phyloP scores from a whole-genome alignment of 2,329 filamentous ascomycete genomes.

The Xylaria digitata region DNA sequence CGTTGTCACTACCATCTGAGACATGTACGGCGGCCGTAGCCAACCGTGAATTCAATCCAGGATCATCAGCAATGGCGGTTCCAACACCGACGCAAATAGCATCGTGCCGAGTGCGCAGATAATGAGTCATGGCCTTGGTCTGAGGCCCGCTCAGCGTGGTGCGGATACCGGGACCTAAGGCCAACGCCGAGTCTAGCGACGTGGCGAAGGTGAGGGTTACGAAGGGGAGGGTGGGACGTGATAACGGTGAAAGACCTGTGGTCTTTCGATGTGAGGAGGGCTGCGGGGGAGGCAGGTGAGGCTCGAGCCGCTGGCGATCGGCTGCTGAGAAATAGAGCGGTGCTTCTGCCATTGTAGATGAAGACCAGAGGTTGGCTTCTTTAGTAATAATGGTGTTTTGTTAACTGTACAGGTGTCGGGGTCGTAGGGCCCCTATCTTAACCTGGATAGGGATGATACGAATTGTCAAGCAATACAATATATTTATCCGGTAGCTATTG shows the following conservation, averaged over 20 bases:
- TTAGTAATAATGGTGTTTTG: too few species aligned
- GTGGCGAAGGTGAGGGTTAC: slow-evolving; percentile 91
- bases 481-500: too few species aligned
- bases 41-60: slow-evolving; percentile 84
- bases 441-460: too few species aligned
- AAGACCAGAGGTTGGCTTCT: too few species aligned
- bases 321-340: slow-evolving; percentile 46
- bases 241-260: slow-evolving; percentile 3
- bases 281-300: slow-evolving; percentile 46
- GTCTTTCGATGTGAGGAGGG: slow-evolving; percentile 1
- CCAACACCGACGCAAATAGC: slow-evolving; percentile 88
- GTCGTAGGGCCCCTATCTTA: too few species aligned
- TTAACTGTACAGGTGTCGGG: neutral
- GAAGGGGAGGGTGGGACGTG: slow-evolving; percentile 40
- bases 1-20: slow-evolving; percentile 29
- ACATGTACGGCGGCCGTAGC: slow-evolving; percentile 57
- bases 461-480: too few species aligned
- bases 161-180: slow-evolving; percentile 80
- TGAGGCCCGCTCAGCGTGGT: slow-evolving; percentile 84
- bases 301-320: slow-evolving; percentile 47
- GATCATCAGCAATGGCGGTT: slow-evolving; percentile 86
- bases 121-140: slow-evolving; percentile 94
- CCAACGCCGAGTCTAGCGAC: slow-evolving; percentile 85
- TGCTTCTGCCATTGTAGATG: slow-evolving; percentile 44
- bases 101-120: slow-evolving; percentile 82